Conservation (phyloP, 2,329 filamentous ascomycete genomes). For the Blumeria hordei region DNA sequence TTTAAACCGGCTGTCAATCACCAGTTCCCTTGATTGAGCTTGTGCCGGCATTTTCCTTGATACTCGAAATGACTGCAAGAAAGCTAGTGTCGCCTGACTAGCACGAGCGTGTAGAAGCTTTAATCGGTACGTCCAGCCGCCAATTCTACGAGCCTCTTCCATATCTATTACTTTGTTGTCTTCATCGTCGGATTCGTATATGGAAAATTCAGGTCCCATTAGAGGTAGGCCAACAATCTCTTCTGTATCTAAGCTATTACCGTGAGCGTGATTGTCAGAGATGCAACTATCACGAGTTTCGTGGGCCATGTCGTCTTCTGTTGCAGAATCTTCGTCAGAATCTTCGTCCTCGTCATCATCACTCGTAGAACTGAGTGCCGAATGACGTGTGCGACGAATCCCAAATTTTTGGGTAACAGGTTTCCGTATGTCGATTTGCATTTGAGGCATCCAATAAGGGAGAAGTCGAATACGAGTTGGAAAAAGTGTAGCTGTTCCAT, state of each 20-base stretch:
- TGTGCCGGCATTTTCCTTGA: slow-evolving; percentile 17
- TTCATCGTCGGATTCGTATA: slow-evolving; percentile 83
- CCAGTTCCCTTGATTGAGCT: slow-evolving; percentile 27
- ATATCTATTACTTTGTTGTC: slow-evolving; percentile 50
- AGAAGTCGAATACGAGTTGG: slow-evolving; percentile 70
- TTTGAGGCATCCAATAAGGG: slow-evolving; percentile 95
- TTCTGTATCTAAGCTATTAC: slow-evolving; percentile 45
- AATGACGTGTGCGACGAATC: slow-evolving; percentile 57
- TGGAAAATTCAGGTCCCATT: slow-evolving; percentile 44
- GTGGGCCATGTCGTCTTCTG: slow-evolving; percentile 11
- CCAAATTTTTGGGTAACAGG: slow-evolving; percentile 73
- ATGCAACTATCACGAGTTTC: slow-evolving; percentile 8
- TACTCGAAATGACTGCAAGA: slow-evolving; percentile 1
- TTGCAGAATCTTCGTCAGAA: slow-evolving; percentile 38
- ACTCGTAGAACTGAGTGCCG: slow-evolving; percentile 52
- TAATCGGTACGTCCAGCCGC: slow-evolving; percentile 51
- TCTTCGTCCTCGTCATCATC: slow-evolving; percentile 51
- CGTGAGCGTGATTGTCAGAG: slow-evolving; percentile 8
- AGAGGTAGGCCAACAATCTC: slow-evolving; percentile 44
- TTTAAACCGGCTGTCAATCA: slow-evolving; percentile 36
- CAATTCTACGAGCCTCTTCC: slow-evolving; percentile 52
- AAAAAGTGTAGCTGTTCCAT: slow-evolving; percentile 73
- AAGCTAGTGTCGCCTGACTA: slow-evolving; percentile 5
- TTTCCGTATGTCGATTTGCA: slow-evolving; percentile 94
- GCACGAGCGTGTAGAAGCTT: slow-evolving; percentile 24